phyloP scores from a whole-genome alignment of 345 rosid genomes.

The Mangifera indica region DNA sequence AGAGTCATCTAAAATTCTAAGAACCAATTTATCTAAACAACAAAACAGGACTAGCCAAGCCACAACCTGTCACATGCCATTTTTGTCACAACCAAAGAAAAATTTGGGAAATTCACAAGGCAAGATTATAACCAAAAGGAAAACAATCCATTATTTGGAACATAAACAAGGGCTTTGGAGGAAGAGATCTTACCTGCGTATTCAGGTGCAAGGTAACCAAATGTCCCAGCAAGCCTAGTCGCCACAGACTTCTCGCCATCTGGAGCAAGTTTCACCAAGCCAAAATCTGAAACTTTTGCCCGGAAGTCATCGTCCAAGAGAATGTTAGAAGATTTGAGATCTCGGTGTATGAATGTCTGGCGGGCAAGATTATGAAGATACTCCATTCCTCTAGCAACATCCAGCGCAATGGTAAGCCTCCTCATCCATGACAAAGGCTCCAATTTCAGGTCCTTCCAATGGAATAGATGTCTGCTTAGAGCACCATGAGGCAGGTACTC shows the following conservation, averaged over 20 bases:
- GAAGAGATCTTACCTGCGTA: constrained; percentile 45
- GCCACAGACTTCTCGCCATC: constrained; percentile 48
- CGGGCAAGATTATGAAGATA: constrained; percentile 52
- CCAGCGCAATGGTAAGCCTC: constrained; percentile 48
- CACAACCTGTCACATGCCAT: background rate
- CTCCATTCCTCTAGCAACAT: constrained; percentile 61
- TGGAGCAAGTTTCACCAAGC: constrained; percentile 53
- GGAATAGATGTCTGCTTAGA: constrained; percentile 50
- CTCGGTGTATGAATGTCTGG: constrained; percentile 54
- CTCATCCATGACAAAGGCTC: constrained; percentile 49
- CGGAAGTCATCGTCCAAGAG: constrained; percentile 47
- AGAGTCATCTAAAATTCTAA: background rate
- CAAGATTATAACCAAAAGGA: background rate
- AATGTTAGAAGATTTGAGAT: constrained; percentile 59
- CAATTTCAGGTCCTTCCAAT: constrained; percentile 34
- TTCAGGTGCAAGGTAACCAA: constrained; percentile 66
- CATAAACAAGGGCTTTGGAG: background rate
- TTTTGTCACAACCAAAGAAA: background rate
- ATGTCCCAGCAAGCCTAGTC: constrained; percentile 56
- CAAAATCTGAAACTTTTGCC: constrained; percentile 60
- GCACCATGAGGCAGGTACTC: constrained; percentile 57
- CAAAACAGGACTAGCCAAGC: background rate
- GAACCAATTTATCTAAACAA: background rate
- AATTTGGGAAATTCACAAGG: background rate
- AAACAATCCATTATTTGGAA: background rate